A percentile compares a stretch with the other conserved stretches of the same genome.
phyloP scores from a whole-genome alignment of 2,329 filamentous ascomycete species.

The Grosmannia clavigera region DNA sequence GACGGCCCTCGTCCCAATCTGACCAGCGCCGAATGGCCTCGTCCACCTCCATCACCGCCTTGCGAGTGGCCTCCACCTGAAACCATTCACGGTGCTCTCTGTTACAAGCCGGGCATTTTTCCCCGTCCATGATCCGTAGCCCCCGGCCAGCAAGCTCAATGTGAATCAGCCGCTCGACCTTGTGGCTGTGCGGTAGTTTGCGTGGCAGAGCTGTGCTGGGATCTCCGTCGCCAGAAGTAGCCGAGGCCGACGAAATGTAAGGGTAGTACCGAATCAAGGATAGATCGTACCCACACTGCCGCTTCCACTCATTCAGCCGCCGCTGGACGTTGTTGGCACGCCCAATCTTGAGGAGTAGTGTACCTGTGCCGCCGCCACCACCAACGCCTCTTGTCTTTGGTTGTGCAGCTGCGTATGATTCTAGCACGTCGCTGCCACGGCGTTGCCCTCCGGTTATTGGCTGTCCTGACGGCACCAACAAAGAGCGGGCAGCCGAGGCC shows the following conservation, averaged over 20 bases:
- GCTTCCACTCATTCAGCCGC: slow-evolving; percentile 82
- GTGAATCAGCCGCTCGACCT: slow-evolving; percentile 83
- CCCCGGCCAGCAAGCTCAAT: slow-evolving; percentile 64
- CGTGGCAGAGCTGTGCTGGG: slow-evolving; percentile 27
- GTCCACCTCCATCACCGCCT: slow-evolving; percentile 54
- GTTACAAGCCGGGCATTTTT: slow-evolving; percentile 64
- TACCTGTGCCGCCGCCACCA: slow-evolving; percentile 12
- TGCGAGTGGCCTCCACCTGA: slow-evolving; percentile 63
- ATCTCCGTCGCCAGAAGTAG: neutral
- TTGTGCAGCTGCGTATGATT: slow-evolving; percentile 30
- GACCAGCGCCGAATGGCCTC: slow-evolving; percentile 69
- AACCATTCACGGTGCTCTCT: slow-evolving; percentile 93
- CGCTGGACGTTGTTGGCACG: slow-evolving; percentile 73
- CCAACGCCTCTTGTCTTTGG: neutral
- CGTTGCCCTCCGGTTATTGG: slow-evolving; percentile 20
- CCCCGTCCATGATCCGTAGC: slow-evolving; percentile 36
- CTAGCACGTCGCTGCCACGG: slow-evolving; percentile 42
- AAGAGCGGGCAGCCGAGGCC: slow-evolving; percentile 44
- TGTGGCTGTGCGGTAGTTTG: slow-evolving; percentile 75
- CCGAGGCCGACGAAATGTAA: slow-evolving; percentile 45
- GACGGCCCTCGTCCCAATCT: slow-evolving; percentile 55
- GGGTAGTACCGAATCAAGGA: slow-evolving; percentile 88
- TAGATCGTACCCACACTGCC: slow-evolving; percentile 82
- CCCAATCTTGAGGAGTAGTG: slow-evolving; percentile 48
- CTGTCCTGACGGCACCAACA: slow-evolving; percentile 38